phyloP scores from a whole-genome alignment of 371 early-diverging fungal genomes.

The Haplosporangium sp. region DNA sequence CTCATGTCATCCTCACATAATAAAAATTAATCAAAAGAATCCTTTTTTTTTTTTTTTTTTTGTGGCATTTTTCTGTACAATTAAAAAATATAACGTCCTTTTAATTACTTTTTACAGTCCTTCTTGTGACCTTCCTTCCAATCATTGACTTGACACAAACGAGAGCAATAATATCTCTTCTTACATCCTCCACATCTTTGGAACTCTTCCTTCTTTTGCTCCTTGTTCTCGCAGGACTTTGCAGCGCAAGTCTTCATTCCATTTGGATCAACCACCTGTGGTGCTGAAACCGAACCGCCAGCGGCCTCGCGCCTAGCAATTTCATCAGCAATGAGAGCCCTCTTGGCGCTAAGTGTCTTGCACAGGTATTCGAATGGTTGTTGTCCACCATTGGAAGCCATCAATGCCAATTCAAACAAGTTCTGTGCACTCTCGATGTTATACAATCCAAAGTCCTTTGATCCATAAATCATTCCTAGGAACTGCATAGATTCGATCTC shows the following conservation, averaged over 20 bases:
- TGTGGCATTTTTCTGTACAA: slow-evolving; percentile 58
- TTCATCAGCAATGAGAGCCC: slow-evolving; percentile 63
- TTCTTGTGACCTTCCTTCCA: slow-evolving; percentile 71
- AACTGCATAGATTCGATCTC: slow-evolving; percentile 70
- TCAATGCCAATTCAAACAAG: slow-evolving; percentile 68
- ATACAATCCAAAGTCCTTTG: slow-evolving; percentile 68
- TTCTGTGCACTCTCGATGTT: slow-evolving; percentile 72
- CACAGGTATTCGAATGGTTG: slow-evolving; percentile 66
- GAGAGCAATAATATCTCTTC: slow-evolving; percentile 67
- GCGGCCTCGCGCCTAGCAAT: slow-evolving; percentile 53
- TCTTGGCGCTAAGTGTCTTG: slow-evolving; percentile 65
- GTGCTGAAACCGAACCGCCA: slow-evolving; percentile 57
- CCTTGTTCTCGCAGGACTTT: slow-evolving; percentile 62
- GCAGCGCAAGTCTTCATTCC: slow-evolving; percentile 63
- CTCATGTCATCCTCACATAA: slow-evolving; percentile 16
- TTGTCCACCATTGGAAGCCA: slow-evolving; percentile 60
- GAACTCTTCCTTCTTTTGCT: slow-evolving; percentile 63
- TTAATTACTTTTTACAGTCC: slow-evolving; percentile 58
- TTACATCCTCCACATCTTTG: slow-evolving; percentile 71
- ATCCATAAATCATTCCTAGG: slow-evolving; percentile 71
- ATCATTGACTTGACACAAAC: slow-evolving; percentile 72
- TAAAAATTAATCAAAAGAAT: not conserved
- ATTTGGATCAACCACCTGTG: slow-evolving; percentile 59
- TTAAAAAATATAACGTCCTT: not conserved
- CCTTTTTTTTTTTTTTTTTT: slow-evolving; percentile 49